Base-by-base conservation (phyloP, 345 rosid genomes). In the Syzygium aqueum region DNA sequence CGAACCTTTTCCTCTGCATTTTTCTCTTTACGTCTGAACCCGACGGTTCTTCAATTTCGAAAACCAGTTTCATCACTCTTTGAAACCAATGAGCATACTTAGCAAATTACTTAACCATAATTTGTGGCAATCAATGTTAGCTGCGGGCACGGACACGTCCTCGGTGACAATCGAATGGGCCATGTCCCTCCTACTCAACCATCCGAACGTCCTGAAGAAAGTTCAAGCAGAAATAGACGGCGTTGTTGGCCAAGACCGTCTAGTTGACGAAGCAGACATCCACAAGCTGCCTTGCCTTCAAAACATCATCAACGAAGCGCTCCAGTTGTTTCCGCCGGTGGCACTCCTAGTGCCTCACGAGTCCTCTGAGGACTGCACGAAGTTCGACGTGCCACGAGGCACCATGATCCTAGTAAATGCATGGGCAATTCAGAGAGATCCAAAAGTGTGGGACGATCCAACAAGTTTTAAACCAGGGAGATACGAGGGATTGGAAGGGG, bases 341-440 rank as follows among this genome's bases (percentile, higher is more conserved):
- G 95, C 95, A 0, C 90, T 94, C 33, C 77, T 94, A 2, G 63
- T 88, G 3, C 95, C 94, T 2, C 94, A 92, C 85, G 85, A 87
- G 43, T 87, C 95, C 2, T 54, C 90, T 3, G 85, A 89, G n/a
- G 90, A 93, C 11, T 86, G 90, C 87, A 88, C 63, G 9, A 28
- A 93, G 7, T 93, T 86, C 46, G 67, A 90, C 5, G 87, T 93
- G 2, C 91, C 94, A 10, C 46, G 33, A 37, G 90, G 91, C 2
- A 92, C 94, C 10, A 93, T 91, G 87, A 84, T 91, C 56, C 17
- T 93, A 30, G 91, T 91, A 0, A 93, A 94, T 77, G 93, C 92
- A 0, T 93, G 93, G 94, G 91, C 91, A 25, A 82, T 95, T 16
- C 96, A 95, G 3, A 92, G 93, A 67, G 95, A 94, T 77, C 93